phyloP scores from a whole-genome alignment of 768 basidiomycete species.

The Sutorius australiensis region DNA sequence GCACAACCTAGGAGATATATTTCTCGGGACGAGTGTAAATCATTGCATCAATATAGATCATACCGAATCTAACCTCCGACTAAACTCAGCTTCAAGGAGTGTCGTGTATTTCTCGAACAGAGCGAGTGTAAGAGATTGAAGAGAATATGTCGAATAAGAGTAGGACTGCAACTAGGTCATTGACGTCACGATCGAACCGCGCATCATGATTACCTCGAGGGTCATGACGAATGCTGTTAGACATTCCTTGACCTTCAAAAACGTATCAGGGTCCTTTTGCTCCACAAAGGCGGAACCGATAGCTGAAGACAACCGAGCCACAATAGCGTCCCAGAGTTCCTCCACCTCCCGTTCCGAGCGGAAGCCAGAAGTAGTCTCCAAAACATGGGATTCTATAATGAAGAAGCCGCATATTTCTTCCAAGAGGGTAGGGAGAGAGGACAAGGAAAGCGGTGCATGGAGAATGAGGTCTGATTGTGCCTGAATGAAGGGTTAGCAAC shows the following conservation, averaged over 20 bases:
- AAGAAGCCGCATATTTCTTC: conserved; percentile 98
- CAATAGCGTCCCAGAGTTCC: conserved; percentile 89
- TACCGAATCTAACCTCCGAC: conserved; percentile 76
- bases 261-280: conserved; percentile 78
- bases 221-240: conserved; percentile 87
- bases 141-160: conserved; percentile 76
- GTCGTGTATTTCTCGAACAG: conserved; percentile 88
- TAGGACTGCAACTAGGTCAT: conserved; percentile 55
- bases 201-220: conserved; percentile 60
- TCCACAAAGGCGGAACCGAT: conserved; percentile 68
- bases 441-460: conserved; percentile 63
- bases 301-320: conserved; percentile 65
- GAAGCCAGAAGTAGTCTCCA: conserved; percentile 84
- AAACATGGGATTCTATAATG: conserved; percentile 90
- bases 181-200: not conserved
- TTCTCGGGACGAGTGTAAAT: not conserved
- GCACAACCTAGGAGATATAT: conserved; percentile 56
- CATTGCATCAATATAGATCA: conserved; percentile 15
- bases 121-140: conserved; percentile 81
- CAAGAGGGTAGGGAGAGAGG: conserved; percentile 69
- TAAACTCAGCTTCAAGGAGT: conserved; percentile 78
- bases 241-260: conserved; percentile 78
- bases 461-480: conserved; percentile 97
- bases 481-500: conserved; percentile 40
- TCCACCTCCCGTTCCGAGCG: conserved; percentile 90